Conservation (phyloP, 345 rosid species). For the Eucalyptus albens region DNA sequence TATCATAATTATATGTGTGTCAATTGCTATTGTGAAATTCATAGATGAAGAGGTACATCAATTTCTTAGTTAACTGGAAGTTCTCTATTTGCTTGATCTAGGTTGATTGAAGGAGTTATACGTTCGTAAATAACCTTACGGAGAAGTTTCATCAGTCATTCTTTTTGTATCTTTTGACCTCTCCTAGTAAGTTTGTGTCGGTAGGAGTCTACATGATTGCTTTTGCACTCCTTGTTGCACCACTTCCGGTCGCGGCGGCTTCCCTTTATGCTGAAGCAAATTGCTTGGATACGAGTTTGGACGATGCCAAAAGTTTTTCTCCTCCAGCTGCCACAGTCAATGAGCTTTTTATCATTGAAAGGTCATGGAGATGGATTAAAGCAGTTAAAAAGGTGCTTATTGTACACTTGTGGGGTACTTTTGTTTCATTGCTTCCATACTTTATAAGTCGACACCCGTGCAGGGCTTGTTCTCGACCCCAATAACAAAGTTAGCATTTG, state of each 20-base stretch:
- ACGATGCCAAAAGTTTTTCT: not conserved
- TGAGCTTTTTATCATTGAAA: constrained; percentile 6
- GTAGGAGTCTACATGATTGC: constrained; percentile 97
- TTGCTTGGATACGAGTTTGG: constrained; percentile 8
- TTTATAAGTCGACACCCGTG: constrained; percentile 47
- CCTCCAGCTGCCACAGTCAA: not conserved
- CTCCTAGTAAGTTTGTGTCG: constrained; percentile 80
- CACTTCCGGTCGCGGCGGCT: constrained; percentile 86
- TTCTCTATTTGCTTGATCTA: constrained; percentile 10
- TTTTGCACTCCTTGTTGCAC: constrained; percentile 79
- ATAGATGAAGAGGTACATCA: not conserved
- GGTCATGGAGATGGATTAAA: constrained; percentile 74
- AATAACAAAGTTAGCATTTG: constrained; percentile 24
- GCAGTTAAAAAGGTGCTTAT: constrained; percentile 65
- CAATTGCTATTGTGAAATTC: not conserved
- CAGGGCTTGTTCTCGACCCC: constrained; percentile 41
- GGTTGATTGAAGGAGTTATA: constrained; percentile 90
- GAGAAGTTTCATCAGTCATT: constrained; percentile 98
- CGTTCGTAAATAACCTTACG: constrained; percentile 90
- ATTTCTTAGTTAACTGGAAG: not conserved
- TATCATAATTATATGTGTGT: not conserved
- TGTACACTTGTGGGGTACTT: constrained; percentile 62
- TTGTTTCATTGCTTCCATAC: constrained; percentile 59
- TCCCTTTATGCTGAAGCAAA: constrained; percentile 57
- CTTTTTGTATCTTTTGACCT: constrained; percentile 75